Conservation (phyloP, 2,329 filamentous ascomycete genomes). For the Myrmaecium sp. region DNA sequence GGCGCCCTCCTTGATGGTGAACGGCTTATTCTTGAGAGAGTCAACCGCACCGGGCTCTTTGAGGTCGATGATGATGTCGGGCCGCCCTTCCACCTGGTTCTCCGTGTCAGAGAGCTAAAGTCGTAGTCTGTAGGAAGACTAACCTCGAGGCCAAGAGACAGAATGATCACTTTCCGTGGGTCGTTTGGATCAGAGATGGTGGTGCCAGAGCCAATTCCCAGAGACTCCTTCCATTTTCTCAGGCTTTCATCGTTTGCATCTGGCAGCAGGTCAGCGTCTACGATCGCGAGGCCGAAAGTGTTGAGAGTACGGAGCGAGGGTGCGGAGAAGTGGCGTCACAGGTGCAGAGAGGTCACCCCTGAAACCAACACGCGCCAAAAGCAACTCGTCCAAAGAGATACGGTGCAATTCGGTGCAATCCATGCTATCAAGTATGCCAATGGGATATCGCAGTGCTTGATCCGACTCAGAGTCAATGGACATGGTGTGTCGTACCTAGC, state of each 20-base stretch:
- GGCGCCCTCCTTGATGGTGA: conserved; percentile 92
- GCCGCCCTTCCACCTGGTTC: conserved; percentile 47
- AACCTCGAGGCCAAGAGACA: conserved; percentile 67
- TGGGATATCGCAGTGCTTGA: too few relatives aligned
- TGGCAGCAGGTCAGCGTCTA: too few relatives aligned
- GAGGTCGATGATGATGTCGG: conserved; percentile 79
- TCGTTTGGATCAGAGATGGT: conserved; percentile 44
- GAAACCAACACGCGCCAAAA: too few relatives aligned
- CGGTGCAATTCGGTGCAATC: too few relatives aligned
- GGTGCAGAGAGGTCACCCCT: too few relatives aligned
- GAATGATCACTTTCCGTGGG: conserved; percentile 81
- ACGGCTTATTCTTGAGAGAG: conserved; percentile 76
- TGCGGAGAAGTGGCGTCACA: too few relatives aligned
- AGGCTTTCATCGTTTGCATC: conserved; percentile 76
- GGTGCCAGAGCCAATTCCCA: conserved; percentile 57
- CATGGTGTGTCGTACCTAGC: conserved; percentile 49
- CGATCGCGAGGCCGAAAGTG: too few relatives aligned
- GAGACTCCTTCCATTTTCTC: conserved; percentile 92
- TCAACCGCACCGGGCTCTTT: conserved; percentile 54
- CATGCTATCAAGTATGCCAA: too few relatives aligned
- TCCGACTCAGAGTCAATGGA: background rate
- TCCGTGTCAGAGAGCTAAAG: background rate
- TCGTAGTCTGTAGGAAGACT: conserved; percentile 1
- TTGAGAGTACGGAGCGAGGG: too few relatives aligned
- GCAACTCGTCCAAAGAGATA: too few relatives aligned